Percentiles rank a stretch among this genome's conserved stretches.
These are phyloP conservation scores for Prunus mira DNA, from an alignment of 306 rosid species.

Conservation along the genomic window DNA sequence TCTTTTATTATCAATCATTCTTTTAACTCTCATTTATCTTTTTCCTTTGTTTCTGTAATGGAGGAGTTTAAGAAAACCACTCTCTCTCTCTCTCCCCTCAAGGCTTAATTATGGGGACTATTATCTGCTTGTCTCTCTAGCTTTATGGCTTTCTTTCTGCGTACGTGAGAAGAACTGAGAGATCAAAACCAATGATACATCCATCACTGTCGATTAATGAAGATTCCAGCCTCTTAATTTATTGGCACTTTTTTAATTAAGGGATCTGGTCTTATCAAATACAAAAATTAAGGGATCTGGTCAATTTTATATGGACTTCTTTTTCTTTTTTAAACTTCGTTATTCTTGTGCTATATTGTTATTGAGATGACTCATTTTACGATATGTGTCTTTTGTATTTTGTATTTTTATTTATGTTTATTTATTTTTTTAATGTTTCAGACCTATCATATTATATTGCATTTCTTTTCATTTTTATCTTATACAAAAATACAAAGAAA, in stretches of 20 bases:
- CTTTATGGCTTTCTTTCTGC: slow-evolving; percentile 36
- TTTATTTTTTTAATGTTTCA: too few relatives aligned
- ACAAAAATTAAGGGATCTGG: too few relatives aligned
- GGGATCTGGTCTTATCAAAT: not conserved
- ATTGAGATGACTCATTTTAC: too few relatives aligned
- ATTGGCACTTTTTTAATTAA: not conserved
- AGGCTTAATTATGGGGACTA: slow-evolving; percentile 3
- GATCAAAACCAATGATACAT: slow-evolving; percentile 15
- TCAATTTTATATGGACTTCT: too few relatives aligned
- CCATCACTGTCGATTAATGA: slow-evolving; percentile 59
- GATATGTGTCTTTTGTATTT: accelerated
- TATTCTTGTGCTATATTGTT: too few relatives aligned
- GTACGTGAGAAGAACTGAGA: slow-evolving; percentile 46
- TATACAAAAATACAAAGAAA: too few relatives aligned
- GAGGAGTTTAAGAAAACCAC: not conserved
- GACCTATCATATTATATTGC: too few relatives aligned
- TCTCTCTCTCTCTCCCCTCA: not conserved
- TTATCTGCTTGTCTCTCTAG: slow-evolving; percentile 40
- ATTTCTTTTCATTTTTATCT: too few relatives aligned
- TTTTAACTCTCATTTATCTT: not conserved
- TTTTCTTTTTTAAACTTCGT: too few relatives aligned
- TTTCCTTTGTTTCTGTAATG: not conserved
- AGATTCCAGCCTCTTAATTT: slow-evolving; percentile 39
- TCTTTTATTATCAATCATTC: slow-evolving; percentile 17
- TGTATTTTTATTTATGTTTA: too few relatives aligned